Evolutionary conservation across 139 green algal genomes (phyloP).

Genomic region (Axilococcus clingmanii): DNA sequence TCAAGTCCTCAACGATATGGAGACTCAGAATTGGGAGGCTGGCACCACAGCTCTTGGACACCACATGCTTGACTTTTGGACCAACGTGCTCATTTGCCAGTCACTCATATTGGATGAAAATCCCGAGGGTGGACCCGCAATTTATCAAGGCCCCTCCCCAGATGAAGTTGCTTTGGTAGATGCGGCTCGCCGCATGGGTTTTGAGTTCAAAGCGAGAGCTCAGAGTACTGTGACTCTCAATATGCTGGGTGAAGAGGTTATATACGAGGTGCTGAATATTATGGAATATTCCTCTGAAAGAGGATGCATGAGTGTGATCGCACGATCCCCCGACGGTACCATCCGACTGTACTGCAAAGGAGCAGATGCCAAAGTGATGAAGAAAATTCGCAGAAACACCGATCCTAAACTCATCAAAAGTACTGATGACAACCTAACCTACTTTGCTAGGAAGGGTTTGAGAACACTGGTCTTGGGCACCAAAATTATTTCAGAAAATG

Average conservation of each 20-base stretch:
- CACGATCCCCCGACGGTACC: conserved; percentile 46
- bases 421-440: conserved; percentile 27
- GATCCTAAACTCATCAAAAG: conserved; percentile 10
- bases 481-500: conserved; percentile 28
- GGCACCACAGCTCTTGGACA: conserved; percentile 28
- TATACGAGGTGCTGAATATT: conserved; percentile 78
- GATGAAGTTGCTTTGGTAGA: conserved; percentile 95
- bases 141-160: conserved; percentile 72
- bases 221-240: conserved; percentile 32
- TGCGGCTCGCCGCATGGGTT: conserved; percentile 80
- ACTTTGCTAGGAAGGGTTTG: conserved; percentile 36
- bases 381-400: conserved; percentile 34
- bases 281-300: conserved; percentile 88
- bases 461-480: conserved; percentile 42
- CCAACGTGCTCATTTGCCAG: conserved; percentile 55
- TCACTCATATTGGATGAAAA: conserved; percentile 47
- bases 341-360: conserved; percentile 87
- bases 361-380: conserved; percentile 64
- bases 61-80: conserved; percentile 53
- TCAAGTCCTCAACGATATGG: not conserved
- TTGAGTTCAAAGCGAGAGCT: conserved; percentile 57
- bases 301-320: conserved; percentile 51
- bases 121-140: not conserved
- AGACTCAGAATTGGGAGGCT: no score
- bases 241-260: conserved; percentile 35